Evolutionary conservation across 192 early-diverging fungal genomes (phyloP).

Genomic region (Umbelopsis ramanniana): DNA sequence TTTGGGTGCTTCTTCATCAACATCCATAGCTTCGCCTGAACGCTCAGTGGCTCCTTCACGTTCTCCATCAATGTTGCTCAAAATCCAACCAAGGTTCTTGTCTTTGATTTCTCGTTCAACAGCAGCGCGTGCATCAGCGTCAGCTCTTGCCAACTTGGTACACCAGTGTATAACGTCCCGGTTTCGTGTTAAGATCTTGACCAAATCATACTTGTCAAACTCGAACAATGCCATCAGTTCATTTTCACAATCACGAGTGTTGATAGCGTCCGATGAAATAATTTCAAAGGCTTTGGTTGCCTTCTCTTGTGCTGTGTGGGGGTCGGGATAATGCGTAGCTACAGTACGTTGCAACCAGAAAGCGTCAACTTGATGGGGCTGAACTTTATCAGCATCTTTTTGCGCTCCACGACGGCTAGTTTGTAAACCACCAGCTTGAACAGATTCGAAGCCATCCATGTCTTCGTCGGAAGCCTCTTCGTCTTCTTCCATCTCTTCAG

Average conservation of each 20-base stretch:
- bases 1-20: conserved; percentile 48
- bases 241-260: conserved; percentile 91
- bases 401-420: conserved; percentile 41
- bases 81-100: conserved; percentile 69
- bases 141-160: conserved; percentile 81
- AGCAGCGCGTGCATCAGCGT: conserved; percentile 53
- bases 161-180: conserved; percentile 91
- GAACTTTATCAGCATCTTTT: conserved; percentile 47
- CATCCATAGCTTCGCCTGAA: conserved; percentile 72
- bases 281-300: conserved; percentile 75
- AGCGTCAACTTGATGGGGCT: conserved; percentile 89
- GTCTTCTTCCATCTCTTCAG: conserved; percentile 57
- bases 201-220: conserved; percentile 94
- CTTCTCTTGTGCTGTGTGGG: conserved; percentile 88
- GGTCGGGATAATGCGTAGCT: conserved; percentile 81
- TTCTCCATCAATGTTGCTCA: conserved; percentile 70
- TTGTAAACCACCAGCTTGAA: conserved; percentile 38
- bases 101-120: conserved; percentile 75
- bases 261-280: conserved; percentile 63
- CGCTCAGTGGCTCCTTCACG: conserved; percentile 56
- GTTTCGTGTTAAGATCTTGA: conserved; percentile 87
- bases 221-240: conserved; percentile 96
- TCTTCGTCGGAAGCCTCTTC: conserved; percentile 58
- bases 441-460: conserved; percentile 59
- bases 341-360: conserved; percentile 97